Evolutionary conservation across 805 yeast genomes (phyloP).

Genomic region (Pichia kluyveri): DNA sequence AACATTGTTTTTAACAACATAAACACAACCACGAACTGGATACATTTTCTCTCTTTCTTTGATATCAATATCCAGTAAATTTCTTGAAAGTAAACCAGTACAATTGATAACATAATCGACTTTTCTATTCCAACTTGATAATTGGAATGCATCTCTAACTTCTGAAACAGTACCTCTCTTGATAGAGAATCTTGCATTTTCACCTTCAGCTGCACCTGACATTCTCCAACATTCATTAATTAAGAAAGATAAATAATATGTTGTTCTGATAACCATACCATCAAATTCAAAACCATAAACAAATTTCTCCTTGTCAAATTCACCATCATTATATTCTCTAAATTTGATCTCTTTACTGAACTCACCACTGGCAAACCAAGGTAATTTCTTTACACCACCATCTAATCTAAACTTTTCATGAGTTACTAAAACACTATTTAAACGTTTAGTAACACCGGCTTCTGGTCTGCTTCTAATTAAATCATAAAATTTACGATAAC

Average conservation of each 20-base stretch:
- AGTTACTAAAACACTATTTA: slow-evolving; percentile 14
- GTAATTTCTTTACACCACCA: slow-evolving; percentile 16
- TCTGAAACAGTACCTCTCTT: slow-evolving; percentile 32
- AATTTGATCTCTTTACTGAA: slow-evolving; percentile 26
- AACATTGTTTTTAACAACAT: slow-evolving; percentile 38
- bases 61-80: slow-evolving; percentile 32
- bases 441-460: slow-evolving; percentile 36
- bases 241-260: slow-evolving; percentile 21
- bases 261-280: slow-evolving; percentile 22
- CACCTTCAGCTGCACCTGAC: slow-evolving; percentile 8
- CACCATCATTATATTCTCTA: slow-evolving; percentile 24
- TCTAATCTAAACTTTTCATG: slow-evolving; percentile 12
- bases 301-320: slow-evolving; percentile 26
- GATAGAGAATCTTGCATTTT: slow-evolving; percentile 37
- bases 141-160: slow-evolving; percentile 40
- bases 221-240: slow-evolving; percentile 24
- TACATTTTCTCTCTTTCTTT: slow-evolving; percentile 21
- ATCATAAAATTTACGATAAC: slow-evolving; percentile 37
- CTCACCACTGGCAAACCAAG: slow-evolving; percentile 37
- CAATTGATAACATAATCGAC: slow-evolving; percentile 50
- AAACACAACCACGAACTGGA: slow-evolving; percentile 55
- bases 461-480: slow-evolving; percentile 39
- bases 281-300: slow-evolving; percentile 39
- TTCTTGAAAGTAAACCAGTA: slow-evolving; percentile 42
- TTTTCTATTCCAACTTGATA: slow-evolving; percentile 27